Base-by-base conservation (phyloP, 2,329 filamentous ascomycete species). In the Onygenales sp. region DNA sequence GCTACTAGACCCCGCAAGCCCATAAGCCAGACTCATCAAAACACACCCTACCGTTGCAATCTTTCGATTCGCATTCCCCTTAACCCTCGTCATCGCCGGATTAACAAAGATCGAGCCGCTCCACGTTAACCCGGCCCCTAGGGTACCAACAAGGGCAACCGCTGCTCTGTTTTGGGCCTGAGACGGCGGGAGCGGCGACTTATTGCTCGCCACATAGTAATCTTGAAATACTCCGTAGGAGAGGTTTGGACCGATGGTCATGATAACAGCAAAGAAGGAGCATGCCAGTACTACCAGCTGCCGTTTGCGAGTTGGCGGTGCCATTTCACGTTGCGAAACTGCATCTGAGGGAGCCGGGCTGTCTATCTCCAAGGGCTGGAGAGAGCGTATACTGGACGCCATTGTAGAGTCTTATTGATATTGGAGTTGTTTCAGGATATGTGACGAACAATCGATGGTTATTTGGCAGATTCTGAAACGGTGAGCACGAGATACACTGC, bases 211-310 rank as follows among this genome's bases (percentile, higher is more conserved):
- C 47, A 74, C 70, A 57, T 78, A 78, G 58, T 74, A 76, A 47
- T 72, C 66, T 57, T 77, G 75, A 51, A 78, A 78, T 8, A 78
- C 73, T 8, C 75, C 75, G 56, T 72, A 78, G 36, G 67, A 69
- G 54, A 77, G 75, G 57, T 78, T 78, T 53, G 77, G 71, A 9
- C 75, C 75, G 47, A 77, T 74, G 3, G 75, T 76, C 21, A 77
- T 66, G 47, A 69, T 69, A 38, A 77, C 74, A 42, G 71, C 71
- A 0, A 71, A 57, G 50, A 78, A 77, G 5, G 70, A 69, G 0
- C 73, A 73, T 14, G 70, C 55, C 11, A 78, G 64, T 21, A 77
- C 72, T 1, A 67, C 56, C 5, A 68, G 64, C 62, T 78, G 75
- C 46, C 72, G 72, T 54, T 65, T 64, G 38, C 68, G 66, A 1